These are phyloP conservation scores for Carallia brachiata DNA, from an alignment of 345 rosid genomes.

Conservation along the genomic window DNA sequence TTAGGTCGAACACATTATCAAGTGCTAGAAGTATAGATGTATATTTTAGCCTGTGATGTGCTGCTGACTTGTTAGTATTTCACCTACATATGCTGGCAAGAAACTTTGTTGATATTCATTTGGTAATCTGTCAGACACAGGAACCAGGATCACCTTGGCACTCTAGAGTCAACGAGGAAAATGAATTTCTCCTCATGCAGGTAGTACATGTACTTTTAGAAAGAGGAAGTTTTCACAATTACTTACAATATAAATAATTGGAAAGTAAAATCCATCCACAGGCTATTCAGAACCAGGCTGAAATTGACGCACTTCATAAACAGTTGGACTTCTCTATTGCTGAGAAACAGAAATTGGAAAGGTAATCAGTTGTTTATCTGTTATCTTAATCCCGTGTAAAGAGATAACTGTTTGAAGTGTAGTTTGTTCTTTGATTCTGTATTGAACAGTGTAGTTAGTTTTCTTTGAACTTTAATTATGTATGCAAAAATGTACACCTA, in stretches of 20 bases:
- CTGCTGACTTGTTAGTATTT: background rate
- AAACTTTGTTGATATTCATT: background rate
- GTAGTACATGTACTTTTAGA: conserved; percentile 29
- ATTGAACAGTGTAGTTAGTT: too few species aligned
- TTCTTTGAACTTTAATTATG: too few species aligned
- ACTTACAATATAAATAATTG: background rate
- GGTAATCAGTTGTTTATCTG: conserved; percentile 35
- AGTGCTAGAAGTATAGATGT: too few species aligned
- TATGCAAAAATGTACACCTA: too few species aligned
- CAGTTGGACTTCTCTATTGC: conserved; percentile 56
- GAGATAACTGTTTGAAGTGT: background rate
- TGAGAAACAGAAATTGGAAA: conserved; percentile 73
- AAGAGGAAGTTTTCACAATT: background rate
- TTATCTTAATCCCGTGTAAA: background rate
- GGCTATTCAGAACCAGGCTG: conserved; percentile 83
- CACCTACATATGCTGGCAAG: background rate
- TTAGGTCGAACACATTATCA: too few species aligned
- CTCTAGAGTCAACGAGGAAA: conserved; percentile 63
- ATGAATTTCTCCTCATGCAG: conserved; percentile 86
- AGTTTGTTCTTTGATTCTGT: too few species aligned
- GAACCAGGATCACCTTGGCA: conserved; percentile 49
- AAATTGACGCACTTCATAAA: conserved; percentile 65
- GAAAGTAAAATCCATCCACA: conserved; percentile 6
- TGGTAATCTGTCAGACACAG: conserved; percentile 30
- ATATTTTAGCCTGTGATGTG: background rate